Conservation (phyloP, 441 rosid genomes). For the Bocquillonia castaneifolia region DNA sequence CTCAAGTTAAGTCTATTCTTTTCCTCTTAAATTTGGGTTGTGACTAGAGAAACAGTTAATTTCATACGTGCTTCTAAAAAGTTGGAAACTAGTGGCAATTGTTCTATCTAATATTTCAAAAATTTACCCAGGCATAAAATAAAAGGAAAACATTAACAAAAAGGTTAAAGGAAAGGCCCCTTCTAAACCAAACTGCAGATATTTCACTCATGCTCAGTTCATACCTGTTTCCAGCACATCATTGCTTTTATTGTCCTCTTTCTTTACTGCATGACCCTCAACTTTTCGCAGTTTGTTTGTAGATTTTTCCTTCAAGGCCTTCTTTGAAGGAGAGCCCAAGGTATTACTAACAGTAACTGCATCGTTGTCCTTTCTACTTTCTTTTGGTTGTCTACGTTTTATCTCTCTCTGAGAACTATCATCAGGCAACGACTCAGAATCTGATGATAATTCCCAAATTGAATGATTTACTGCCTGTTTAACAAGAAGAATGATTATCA, state of each 20-base stretch:
- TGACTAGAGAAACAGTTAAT: no score
- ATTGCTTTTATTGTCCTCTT: conserved; percentile 33
- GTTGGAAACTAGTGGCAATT: neutral
- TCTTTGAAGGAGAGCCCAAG: conserved; percentile 37
- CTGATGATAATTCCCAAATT: conserved; percentile 56
- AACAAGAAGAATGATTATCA: conserved; percentile 20
- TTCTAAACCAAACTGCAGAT: neutral
- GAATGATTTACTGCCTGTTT: conserved; percentile 41
- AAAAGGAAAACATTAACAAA: neutral
- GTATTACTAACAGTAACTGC: conserved; percentile 24
- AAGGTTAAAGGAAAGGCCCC: neutral
- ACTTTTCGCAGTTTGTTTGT: conserved; percentile 36
- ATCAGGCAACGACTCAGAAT: conserved; percentile 56
- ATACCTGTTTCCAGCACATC: conserved; percentile 40
- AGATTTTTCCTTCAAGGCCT: conserved; percentile 47
- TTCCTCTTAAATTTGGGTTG: neutral
- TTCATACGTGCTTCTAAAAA: neutral
- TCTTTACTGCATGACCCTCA: conserved; percentile 28
- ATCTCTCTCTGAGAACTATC: conserved; percentile 24
- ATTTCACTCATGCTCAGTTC: conserved; percentile 1
- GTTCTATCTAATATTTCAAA: neutral
- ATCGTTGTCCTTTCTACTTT: conserved; percentile 37
- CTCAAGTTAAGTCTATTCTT: conserved; percentile 25
- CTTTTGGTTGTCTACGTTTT: conserved; percentile 25
- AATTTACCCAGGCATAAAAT: neutral